Percentiles rank a stretch among this genome's conserved stretches.
Evolutionary conservation across 306 rosid species (phyloP).

Genomic region (Rosa multiflora): DNA sequence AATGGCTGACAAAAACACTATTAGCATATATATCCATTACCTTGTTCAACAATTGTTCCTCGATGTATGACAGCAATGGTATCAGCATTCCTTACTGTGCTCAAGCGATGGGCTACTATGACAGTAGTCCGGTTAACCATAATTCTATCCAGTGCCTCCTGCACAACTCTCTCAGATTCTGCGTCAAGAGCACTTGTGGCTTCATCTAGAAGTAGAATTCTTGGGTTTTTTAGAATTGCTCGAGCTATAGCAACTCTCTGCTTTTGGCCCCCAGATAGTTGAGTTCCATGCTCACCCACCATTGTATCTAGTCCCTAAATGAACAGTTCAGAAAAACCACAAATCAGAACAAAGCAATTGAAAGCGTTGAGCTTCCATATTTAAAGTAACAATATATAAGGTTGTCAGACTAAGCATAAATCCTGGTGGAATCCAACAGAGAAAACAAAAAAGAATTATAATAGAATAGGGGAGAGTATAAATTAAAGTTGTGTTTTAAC

Average conservation of each 20-base stretch:
- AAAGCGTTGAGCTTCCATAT: too few species aligned
- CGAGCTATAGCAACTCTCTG: conserved; percentile 24
- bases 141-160: too few species aligned
- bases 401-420: too few species aligned
- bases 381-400: too few species aligned
- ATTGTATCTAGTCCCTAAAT: conserved; percentile 58
- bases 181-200: too few species aligned
- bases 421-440: too few species aligned
- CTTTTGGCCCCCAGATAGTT: conserved; percentile 72
- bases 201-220: conserved; percentile 30
- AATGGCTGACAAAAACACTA: background rate
- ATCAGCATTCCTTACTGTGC: conserved; percentile 55
- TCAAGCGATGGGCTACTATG: conserved; percentile 69
- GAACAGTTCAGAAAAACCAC: too few species aligned
- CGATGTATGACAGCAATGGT: conserved; percentile 57
- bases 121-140: conserved; percentile 43
- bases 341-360: too few species aligned
- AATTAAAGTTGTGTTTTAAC: background rate
- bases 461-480: too few species aligned
- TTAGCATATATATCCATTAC: conserved; percentile 22
- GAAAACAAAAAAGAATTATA: too few species aligned
- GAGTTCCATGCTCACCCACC: conserved; percentile 75
- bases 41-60: conserved; percentile 63
- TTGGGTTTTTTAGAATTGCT: conserved; percentile 69
- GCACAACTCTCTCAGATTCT: too few species aligned